These are phyloP conservation scores for Sphagnurus paluster DNA, from an alignment of 1,284 basidiomycete genomes.

Conservation along the genomic window DNA sequence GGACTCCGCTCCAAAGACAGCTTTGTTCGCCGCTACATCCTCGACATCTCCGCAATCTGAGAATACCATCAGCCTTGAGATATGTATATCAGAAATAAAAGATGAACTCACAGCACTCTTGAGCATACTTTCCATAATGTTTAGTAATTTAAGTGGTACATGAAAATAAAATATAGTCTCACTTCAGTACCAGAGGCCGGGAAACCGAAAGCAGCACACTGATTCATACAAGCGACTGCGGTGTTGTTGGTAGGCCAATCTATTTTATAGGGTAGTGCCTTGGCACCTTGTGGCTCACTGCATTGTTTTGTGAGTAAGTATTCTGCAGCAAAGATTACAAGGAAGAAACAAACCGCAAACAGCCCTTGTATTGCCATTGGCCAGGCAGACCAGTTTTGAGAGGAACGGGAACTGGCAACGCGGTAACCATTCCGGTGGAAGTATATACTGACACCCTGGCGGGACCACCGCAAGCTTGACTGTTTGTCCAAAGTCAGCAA, in stretches of 20 bases:
- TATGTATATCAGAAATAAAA: conserved; percentile 23
- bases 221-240: conserved; percentile 57
- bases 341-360: conserved; percentile 53
- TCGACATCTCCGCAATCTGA: conserved; percentile 67
- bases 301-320: background rate
- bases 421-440: conserved; percentile 47
- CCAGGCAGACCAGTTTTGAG: conserved; percentile 59
- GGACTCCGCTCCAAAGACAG: conserved; percentile 42
- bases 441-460: conserved; percentile 72
- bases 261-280: conserved; percentile 61
- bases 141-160: background rate
- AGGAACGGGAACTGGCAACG: conserved; percentile 57
- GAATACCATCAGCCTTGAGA: conserved; percentile 1
- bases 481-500: conserved; percentile 24
- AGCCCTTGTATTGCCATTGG: conserved; percentile 64
- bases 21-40: conserved; percentile 48
- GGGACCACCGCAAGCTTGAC: conserved; percentile 69
- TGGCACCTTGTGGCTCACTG: conserved; percentile 37
- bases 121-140: background rate
- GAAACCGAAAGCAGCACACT: conserved; percentile 67
- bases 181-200: conserved; percentile 64
- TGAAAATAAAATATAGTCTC: conserved; percentile 6
- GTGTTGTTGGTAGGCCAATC: conserved; percentile 62
- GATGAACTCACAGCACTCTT: conserved; percentile 2
- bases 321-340: background rate